phyloP scores from a whole-genome alignment of 2,329 filamentous ascomycete genomes.

The Dothiorella sarmentorum region DNA sequence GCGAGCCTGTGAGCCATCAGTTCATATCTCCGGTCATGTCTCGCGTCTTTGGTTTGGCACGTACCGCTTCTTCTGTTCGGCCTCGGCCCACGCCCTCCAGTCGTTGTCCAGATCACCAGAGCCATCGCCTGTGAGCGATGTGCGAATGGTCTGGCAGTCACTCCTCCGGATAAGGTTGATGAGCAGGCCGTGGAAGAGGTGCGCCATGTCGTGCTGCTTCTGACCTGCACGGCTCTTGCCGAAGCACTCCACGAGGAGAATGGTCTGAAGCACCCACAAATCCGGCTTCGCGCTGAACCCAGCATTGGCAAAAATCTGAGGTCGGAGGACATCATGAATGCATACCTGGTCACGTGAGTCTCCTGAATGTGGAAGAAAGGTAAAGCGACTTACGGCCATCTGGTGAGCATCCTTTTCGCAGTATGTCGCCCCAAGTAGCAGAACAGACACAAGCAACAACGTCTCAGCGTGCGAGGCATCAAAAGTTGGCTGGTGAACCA shows the following conservation, averaged over 20 bases:
- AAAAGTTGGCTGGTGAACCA: constrained; percentile 59
- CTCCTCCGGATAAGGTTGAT: constrained; percentile 55
- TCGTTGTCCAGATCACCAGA: constrained; percentile 42
- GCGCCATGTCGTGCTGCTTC: constrained; percentile 61
- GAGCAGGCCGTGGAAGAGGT: constrained; percentile 56
- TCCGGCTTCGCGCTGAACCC: constrained; percentile 58
- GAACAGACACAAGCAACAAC: constrained; percentile 52
- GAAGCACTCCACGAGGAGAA: constrained; percentile 62
- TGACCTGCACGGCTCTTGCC: constrained; percentile 61
- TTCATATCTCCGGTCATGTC: background rate
- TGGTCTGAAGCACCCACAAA: constrained; percentile 60
- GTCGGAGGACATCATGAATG: constrained; percentile 58
- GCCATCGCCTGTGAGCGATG: constrained; percentile 34
- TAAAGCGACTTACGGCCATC: constrained; percentile 44
- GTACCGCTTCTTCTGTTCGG: constrained; percentile 57
- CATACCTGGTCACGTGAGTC: constrained; percentile 41
- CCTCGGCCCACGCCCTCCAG: constrained; percentile 54
- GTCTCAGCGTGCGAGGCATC: constrained; percentile 49
- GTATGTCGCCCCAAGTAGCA: constrained; percentile 62
- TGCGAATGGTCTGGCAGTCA: constrained; percentile 48
- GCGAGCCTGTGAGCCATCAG: constrained; percentile 41
- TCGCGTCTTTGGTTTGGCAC: background rate
- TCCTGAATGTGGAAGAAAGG: background rate
- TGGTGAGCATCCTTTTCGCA: constrained; percentile 57
- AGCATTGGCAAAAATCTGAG: constrained; percentile 57